Percentiles rank a stretch among this genome's conserved stretches.
Evolutionary conservation across 1,284 basidiomycete genomes (phyloP).

Genomic region (Apiotrichum gamsii): DNA sequence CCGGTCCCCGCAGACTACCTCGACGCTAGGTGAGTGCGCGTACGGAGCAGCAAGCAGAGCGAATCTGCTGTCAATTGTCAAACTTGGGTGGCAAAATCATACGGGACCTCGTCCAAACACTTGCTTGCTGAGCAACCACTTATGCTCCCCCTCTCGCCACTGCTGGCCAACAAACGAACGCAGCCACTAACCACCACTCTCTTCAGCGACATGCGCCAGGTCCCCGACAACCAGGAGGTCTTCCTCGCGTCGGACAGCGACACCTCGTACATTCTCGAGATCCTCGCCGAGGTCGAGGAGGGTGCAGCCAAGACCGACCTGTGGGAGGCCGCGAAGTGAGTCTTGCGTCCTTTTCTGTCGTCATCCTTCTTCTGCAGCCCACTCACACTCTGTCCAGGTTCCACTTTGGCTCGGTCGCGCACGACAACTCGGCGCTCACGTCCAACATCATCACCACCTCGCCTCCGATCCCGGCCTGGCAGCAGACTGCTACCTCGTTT

Average conservation of each 20-base stretch:
- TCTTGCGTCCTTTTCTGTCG: conserved; percentile 1
- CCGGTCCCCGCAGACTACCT: conserved; percentile 58
- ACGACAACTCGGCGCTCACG: conserved; percentile 75
- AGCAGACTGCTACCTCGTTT: neutral
- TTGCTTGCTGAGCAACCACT: too few relatives aligned
- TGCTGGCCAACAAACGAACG: too few relatives aligned
- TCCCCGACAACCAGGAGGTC: conserved; percentile 97
- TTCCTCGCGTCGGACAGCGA: conserved; percentile 66
- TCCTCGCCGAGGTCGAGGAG: conserved; percentile 65
- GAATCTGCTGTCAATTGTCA: too few relatives aligned
- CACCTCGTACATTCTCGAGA: conserved; percentile 77
- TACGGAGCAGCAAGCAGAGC: too few relatives aligned
- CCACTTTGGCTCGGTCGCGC: conserved; percentile 84
- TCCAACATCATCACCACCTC: conserved; percentile 48
- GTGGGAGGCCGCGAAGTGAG: conserved; percentile 64
- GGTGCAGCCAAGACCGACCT: conserved; percentile 47
- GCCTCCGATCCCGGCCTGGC: conserved; percentile 18
- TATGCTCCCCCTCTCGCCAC: too few relatives aligned
- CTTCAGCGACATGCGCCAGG: conserved; percentile 75
- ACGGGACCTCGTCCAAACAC: too few relatives aligned
- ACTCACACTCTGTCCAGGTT: conserved; percentile 53
- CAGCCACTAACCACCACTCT: too few relatives aligned
- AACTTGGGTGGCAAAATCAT: too few relatives aligned
- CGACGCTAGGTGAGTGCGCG: conserved; percentile 73
- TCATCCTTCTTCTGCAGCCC: too few relatives aligned